Conservation (phyloP, 2,329 filamentous ascomycete genomes). For the Scleromitrula shiraiana region DNA sequence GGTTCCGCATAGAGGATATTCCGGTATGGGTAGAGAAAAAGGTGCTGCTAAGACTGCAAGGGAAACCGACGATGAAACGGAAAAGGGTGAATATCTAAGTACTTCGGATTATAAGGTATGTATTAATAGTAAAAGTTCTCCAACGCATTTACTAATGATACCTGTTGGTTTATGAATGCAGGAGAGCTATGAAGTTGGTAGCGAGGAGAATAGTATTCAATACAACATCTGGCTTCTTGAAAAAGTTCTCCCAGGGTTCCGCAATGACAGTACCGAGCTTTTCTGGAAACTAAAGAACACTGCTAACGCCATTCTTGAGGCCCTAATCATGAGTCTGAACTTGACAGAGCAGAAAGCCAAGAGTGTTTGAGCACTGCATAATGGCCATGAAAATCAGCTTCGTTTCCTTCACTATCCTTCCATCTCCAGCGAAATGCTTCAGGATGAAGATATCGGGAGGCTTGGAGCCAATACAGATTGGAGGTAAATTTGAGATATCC, state of each 20-base stretch:
- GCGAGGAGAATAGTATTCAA: conserved; percentile 35
- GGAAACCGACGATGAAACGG: conserved; percentile 33
- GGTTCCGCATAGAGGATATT: conserved; percentile 45
- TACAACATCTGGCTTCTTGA: conserved; percentile 43
- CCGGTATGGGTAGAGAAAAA: conserved; percentile 45
- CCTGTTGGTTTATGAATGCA: conserved; percentile 17
- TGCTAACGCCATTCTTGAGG: conserved; percentile 36
- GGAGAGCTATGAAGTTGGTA: conserved; percentile 46
- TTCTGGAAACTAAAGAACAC: conserved; percentile 40
- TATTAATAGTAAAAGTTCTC: background rate
- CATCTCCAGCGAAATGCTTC: background rate
- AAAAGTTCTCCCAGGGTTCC: conserved; percentile 38
- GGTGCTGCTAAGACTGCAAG: conserved; percentile 36
- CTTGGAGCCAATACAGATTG: background rate
- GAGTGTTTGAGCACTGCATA: conserved; percentile 37
- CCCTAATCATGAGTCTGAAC: conserved; percentile 40
- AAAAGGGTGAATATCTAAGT: conserved; percentile 24
- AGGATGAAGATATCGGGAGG: background rate
- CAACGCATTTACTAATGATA: background rate
- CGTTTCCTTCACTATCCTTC: conserved; percentile 33
- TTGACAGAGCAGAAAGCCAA: conserved; percentile 39
- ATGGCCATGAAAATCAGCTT: conserved; percentile 50
- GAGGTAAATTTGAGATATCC: background rate
- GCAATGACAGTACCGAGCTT: conserved; percentile 39
- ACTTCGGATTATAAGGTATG: background rate